Evolutionary conservation across 345 rosid genomes (phyloP).

Genomic region (Citrus trifoliata): DNA sequence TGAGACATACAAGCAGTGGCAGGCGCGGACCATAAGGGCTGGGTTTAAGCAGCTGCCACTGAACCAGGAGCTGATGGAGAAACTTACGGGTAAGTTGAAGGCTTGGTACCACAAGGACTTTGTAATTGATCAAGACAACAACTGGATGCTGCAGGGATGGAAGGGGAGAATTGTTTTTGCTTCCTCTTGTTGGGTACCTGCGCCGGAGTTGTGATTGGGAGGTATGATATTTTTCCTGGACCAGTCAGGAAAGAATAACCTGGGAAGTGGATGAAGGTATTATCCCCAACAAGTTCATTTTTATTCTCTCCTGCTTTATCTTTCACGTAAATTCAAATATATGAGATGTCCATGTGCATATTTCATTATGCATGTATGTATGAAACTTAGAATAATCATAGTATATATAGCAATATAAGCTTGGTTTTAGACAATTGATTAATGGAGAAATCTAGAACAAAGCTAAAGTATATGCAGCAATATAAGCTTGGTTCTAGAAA

Average conservation of each 20-base stretch:
- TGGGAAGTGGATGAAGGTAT: conserved; percentile 6
- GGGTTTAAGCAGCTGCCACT: conserved; percentile 61
- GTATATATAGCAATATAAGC: neutral
- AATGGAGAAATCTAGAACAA: neutral
- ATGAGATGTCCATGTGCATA: neutral
- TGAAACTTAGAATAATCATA: neutral
- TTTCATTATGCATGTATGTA: neutral
- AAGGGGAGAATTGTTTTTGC: conserved; percentile 71
- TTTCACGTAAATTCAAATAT: neutral
- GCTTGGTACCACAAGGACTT: conserved; percentile 67
- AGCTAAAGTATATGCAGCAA: neutral
- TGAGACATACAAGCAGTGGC: conserved; percentile 85
- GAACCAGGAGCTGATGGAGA: conserved; percentile 41
- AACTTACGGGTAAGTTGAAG: conserved; percentile 31
- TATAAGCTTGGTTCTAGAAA: neutral
- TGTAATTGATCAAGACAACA: conserved; percentile 50
- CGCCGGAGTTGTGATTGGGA: conserved; percentile 4
- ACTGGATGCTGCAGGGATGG: conserved; percentile 91
- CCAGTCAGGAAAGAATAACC: neutral
- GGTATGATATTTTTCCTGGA: conserved; percentile 2
- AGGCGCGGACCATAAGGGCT: conserved; percentile 48
- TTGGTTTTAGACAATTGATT: neutral
- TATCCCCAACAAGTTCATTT: neutral
- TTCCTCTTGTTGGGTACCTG: conserved; percentile 70
- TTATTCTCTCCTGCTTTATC: neutral